Base-by-base conservation (phyloP, 768 basidiomycete species). In the Tylopilus sp. region DNA sequence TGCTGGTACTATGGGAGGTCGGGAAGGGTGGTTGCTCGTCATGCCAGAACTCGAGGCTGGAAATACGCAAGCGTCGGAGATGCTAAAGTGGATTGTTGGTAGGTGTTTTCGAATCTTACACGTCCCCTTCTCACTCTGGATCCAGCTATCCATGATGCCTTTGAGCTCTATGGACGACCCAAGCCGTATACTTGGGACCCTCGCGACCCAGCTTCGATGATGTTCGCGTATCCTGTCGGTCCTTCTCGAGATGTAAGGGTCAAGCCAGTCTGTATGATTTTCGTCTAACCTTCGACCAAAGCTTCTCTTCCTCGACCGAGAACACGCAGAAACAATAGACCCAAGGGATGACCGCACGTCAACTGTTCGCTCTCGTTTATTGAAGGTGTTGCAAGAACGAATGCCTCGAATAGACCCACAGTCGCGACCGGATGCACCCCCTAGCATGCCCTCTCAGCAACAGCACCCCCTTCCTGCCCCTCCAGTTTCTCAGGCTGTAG, bases 191-290 rank as follows among this genome's bases (percentile, higher is more conserved):
- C 83, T 25, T 98, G 92, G 92, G 90, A 98, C 63, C 90, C 90
- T 48, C 80, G 87, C 14, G 85, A 96, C 66, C 80, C 84, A 0
- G 66, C 69, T 9, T 92, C 90, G 11, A 78, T 96, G 70, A 94
- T 98, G 86, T 98, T 95, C 69, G 92, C 85, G 1, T 97, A 98
- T 67, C 95, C 96, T 8, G 84, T 91, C 44, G 94, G 92, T 1
- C 82, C 87, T 5, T 74, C 82, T 53, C 87, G 84, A 70, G 88
- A 93, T 66, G 94, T 96, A 65, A 59, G 89, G 75, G 17, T 36
- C 52, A 29, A 50, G 21, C 40, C 34, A 28, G 34, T 51, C 22
- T 29, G 25, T 26, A 11, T 52, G 29, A 21, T 47, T 24, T 22
- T 42, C 25, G 34, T 56, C 63, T 66, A 38, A 70, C 60, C 36